Conservation (phyloP, 306 rosid genomes). For the Lagenaria siceraria region DNA sequence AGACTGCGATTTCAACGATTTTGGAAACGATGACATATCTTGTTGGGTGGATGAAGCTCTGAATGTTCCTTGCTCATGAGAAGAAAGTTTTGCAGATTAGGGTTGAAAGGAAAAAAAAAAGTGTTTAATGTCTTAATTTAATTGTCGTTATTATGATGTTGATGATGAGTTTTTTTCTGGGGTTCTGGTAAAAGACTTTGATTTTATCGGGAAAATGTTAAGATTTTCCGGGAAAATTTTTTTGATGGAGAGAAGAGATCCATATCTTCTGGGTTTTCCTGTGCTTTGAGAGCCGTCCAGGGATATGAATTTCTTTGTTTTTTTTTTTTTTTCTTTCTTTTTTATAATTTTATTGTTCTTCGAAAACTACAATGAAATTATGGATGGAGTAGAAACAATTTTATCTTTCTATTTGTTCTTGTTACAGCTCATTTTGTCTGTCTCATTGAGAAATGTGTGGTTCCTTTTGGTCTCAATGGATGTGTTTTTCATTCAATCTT, state of each 20-base stretch:
- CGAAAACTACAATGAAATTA: not conserved
- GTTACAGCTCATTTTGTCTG: not conserved
- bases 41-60: constrained; percentile 61
- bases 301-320: not conserved
- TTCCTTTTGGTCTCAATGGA: not conserved
- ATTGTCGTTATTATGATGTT: not conserved
- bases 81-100: constrained; percentile 41
- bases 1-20: constrained; percentile 54
- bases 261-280: constrained; percentile 4
- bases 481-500: not conserved
- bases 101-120: not conserved
- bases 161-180: not conserved
- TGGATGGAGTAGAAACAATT: not conserved
- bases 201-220: constrained; percentile 3
- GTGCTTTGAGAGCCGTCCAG: constrained; percentile 12
- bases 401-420: not conserved
- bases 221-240: not conserved
- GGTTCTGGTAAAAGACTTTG: not conserved
- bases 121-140: not conserved
- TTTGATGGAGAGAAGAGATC: not conserved
- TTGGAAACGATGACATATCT: constrained; percentile 47
- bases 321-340: not conserved
- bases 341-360: not conserved
- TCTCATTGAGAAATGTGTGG: not conserved
- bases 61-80: constrained; percentile 44